Percentiles rank a stretch among this genome's conserved stretches.
phyloP scores from a whole-genome alignment of 1,139 yeast genomes.

The Pichia sp. region DNA sequence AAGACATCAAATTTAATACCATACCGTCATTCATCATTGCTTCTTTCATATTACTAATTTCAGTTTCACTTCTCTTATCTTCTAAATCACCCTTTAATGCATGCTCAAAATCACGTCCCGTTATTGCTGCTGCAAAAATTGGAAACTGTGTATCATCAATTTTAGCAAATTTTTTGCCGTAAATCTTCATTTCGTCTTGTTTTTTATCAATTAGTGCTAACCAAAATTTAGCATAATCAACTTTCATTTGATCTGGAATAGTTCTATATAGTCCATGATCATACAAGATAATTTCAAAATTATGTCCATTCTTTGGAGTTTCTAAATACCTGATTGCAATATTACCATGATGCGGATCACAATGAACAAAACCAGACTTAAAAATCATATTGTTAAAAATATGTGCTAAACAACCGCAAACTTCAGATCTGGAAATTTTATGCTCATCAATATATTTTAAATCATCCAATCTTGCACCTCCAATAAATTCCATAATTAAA shows the following conservation, averaged over 20 bases:
- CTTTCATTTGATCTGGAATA: slow-evolving; percentile 69
- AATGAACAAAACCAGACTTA: slow-evolving; percentile 86
- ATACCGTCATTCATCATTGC: slow-evolving; percentile 58
- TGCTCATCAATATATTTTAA: slow-evolving; percentile 54
- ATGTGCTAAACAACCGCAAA: slow-evolving; percentile 80
- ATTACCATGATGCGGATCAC: slow-evolving; percentile 98
- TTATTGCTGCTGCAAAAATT: slow-evolving; percentile 85
- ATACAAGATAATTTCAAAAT: slow-evolving; percentile 85
- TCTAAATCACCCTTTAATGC: slow-evolving; percentile 70
- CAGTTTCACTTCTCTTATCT: slow-evolving; percentile 47
- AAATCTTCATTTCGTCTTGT: slow-evolving; percentile 55
- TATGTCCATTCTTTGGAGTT: slow-evolving; percentile 42
- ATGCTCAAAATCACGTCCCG: slow-evolving; percentile 74
- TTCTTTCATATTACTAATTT: slow-evolving; percentile 57
- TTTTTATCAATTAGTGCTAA: slow-evolving; percentile 74
- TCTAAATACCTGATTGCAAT: slow-evolving; percentile 62
- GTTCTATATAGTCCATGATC: slow-evolving; percentile 94
- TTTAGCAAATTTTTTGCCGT: slow-evolving; percentile 78
- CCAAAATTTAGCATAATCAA: slow-evolving; percentile 91
- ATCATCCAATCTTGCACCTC: slow-evolving; percentile 81
- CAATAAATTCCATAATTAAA: slow-evolving; percentile 80
- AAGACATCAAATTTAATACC: slow-evolving; percentile 69
- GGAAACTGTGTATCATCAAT: slow-evolving; percentile 73
- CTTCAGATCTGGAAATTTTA: slow-evolving; percentile 67
- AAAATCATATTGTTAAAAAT: slow-evolving; percentile 93